Conservation (phyloP, 345 rosid species). For the Melaleuca alternifolia region DNA sequence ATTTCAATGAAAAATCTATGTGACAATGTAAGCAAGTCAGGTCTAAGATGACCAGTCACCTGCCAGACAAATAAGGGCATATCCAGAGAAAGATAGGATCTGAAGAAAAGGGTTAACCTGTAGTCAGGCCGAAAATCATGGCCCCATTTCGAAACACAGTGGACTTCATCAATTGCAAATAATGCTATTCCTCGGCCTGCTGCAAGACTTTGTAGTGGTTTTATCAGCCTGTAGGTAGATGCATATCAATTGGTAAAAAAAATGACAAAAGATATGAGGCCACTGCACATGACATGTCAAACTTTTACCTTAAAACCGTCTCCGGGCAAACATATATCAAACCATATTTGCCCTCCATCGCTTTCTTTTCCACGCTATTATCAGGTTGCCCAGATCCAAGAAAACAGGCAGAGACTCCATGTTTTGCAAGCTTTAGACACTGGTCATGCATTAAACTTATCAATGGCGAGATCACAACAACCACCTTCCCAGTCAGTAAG, state of each 20-base stretch:
- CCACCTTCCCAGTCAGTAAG: conserved; percentile 62
- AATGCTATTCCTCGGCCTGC: conserved; percentile 63
- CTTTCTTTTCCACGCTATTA: conserved; percentile 67
- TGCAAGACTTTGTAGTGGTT: conserved; percentile 70
- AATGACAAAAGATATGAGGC: background rate
- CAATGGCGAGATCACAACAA: conserved; percentile 84
- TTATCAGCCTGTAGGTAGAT: conserved; percentile 39
- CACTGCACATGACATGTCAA: background rate
- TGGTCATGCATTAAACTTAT: conserved; percentile 96
- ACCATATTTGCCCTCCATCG: conserved; percentile 72
- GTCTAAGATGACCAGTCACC: background rate
- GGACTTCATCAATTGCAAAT: conserved; percentile 90
- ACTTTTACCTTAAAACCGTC: conserved; percentile 48
- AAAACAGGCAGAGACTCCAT: conserved; percentile 80
- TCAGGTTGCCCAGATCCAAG: conserved; percentile 97
- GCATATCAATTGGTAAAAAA: background rate
- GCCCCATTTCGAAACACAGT: conserved; percentile 96
- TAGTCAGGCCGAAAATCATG: conserved; percentile 88
- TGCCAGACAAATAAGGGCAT: background rate
- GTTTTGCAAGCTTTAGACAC: conserved; percentile 68
- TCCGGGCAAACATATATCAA: conserved; percentile 89
- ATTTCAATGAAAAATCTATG: background rate
- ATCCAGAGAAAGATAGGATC: background rate
- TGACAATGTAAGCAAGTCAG: background rate
- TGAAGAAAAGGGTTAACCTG: conserved; percentile 26